A percentile compares a stretch with the other conserved stretches of the same genome.
Evolutionary conservation across 768 basidiomycete genomes (phyloP).

Genomic region (Rossbeevera mucosa): DNA sequence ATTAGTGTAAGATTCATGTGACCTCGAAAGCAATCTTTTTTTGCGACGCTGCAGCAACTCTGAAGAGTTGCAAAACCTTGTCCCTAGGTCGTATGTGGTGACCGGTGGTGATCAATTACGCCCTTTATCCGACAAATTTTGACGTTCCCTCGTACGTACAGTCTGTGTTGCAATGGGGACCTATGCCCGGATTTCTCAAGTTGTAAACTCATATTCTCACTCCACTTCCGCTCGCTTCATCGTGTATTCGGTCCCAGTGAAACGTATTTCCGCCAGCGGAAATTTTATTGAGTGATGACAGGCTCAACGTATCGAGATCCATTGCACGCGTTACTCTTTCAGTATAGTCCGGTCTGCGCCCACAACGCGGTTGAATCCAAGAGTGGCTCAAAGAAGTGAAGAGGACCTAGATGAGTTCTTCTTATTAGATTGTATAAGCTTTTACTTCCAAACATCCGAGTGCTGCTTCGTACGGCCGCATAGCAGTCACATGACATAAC

Average conservation of each 20-base stretch:
- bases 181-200: not conserved
- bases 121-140: not conserved
- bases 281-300: not conserved
- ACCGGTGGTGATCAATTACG: not conserved
- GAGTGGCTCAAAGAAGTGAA: not conserved
- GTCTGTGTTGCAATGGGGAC: not conserved
- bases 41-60: not conserved
- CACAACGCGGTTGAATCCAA: not conserved
- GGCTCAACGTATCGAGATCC: not conserved
- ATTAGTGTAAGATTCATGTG: not conserved
- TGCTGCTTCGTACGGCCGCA: not conserved
- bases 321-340: not conserved
- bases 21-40: not conserved
- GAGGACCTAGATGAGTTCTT: not conserved
- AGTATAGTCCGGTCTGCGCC: not conserved
- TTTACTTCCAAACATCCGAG: constrained; percentile 1
- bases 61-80: not conserved
- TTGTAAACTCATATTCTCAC: not conserved
- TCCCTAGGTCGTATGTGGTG: not conserved
- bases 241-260: not conserved
- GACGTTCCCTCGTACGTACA: not conserved
- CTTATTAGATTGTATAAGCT: not conserved
- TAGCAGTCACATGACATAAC: constrained; percentile 14
- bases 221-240: not conserved
- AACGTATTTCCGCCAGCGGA: not conserved